Conservation (phyloP, 164 flowering plant genomes). For the Nymphaea colorata region DNA sequence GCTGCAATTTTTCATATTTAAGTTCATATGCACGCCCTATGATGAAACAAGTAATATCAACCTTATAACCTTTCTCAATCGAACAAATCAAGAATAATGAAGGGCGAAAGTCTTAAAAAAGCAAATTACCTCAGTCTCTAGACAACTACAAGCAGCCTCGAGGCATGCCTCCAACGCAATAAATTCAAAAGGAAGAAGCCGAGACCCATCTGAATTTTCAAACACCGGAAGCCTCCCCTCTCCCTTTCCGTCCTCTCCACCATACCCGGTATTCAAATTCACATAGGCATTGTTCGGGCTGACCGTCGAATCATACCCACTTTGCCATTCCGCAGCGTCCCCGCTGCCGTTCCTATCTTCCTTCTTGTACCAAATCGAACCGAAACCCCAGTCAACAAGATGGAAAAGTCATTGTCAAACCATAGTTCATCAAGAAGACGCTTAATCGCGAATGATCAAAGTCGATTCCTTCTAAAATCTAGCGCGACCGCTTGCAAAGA, state of each 20-base stretch:
- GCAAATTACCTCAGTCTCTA: constrained; percentile 64
- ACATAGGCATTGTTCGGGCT: constrained; percentile 18
- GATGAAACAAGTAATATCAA: too few species aligned
- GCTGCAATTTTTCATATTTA: too few species aligned
- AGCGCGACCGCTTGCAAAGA: background rate
- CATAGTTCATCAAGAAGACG: background rate
- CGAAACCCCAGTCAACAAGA: too few species aligned
- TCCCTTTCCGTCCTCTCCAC: constrained; percentile 17
- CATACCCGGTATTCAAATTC: constrained; percentile 3
- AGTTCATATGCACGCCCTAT: too few species aligned
- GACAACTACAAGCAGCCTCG: constrained; percentile 85
- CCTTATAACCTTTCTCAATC: too few species aligned
- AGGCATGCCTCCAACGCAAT: constrained; percentile 93
- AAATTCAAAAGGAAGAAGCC: constrained; percentile 87
- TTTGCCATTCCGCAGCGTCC: constrained; percentile 40
- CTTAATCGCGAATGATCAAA: background rate
- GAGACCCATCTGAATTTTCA: constrained; percentile 50
- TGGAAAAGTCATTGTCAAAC: background rate
- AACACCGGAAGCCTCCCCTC: constrained; percentile 30
- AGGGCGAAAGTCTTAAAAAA: background rate
- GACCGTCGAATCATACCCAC: constrained; percentile 24
- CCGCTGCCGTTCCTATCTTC: constrained; percentile 11
- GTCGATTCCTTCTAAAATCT: background rate
- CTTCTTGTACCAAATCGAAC: constrained; percentile 27
- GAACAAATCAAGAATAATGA: too few species aligned